phyloP scores from a whole-genome alignment of 352 stramenopile species.

The Pythium coloratum region DNA sequence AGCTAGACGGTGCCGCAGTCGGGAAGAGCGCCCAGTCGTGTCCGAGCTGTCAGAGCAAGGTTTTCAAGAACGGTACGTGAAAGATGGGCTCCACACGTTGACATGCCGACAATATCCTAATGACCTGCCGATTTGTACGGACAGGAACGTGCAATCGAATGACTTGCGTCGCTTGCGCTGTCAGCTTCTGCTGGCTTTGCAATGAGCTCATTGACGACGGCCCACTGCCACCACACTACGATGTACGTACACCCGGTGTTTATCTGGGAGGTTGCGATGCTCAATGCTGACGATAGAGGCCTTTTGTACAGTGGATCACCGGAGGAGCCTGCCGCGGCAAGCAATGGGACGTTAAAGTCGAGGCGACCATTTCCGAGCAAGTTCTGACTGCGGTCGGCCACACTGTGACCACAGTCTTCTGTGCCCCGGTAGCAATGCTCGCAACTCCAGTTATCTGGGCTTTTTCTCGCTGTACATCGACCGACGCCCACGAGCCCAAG shows the following conservation, averaged over 20 bases:
- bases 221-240: constrained; percentile 85
- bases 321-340: constrained; percentile 6
- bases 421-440: background rate
- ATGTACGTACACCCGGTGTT: constrained; percentile 2
- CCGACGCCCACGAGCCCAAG: background rate
- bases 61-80: constrained; percentile 68
- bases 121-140: background rate
- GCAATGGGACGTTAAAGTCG: constrained; percentile 7
- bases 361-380: background rate
- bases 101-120: background rate
- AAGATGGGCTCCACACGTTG: background rate
- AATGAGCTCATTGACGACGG: constrained; percentile 77
- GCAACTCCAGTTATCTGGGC: background rate
- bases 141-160: constrained; percentile 91
- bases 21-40: constrained; percentile 83
- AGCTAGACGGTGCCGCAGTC: constrained; percentile 43
- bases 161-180: constrained; percentile 82
- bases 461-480: background rate
- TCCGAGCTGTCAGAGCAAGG: constrained; percentile 79
- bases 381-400: constrained; percentile 1
- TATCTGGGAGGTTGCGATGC: too few relatives aligned
- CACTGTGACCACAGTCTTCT: background rate
- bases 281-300: too few relatives aligned
- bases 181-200: constrained; percentile 91
- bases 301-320: background rate